Evolutionary conservation across 1,284 basidiomycete genomes (phyloP).

Genomic region (Ganoderma lingzhi): DNA sequence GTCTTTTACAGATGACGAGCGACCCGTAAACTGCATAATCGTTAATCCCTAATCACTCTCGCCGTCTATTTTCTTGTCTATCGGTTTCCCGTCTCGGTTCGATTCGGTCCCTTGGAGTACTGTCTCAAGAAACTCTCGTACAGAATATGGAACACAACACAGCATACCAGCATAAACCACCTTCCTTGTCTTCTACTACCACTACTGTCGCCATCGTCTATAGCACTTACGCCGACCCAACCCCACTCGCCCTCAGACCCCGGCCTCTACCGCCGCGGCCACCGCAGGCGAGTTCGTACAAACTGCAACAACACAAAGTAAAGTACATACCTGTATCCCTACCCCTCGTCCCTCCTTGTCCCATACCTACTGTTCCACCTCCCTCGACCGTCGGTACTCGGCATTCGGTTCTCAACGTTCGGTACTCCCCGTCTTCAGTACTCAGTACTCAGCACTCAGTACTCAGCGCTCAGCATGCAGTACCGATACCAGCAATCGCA

Average conservation of each 20-base stretch:
- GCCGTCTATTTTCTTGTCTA: neutral
- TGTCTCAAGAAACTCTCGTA: slow-evolving; percentile 2
- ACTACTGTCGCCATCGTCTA: neutral
- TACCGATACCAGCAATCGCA: neutral
- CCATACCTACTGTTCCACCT: slow-evolving; percentile 2
- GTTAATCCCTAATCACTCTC: slow-evolving; percentile 25
- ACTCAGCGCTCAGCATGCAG: neutral
- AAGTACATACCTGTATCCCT: slow-evolving; percentile 24
- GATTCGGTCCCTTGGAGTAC: neutral
- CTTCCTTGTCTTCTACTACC: slow-evolving; percentile 15
- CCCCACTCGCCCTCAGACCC: slow-evolving; percentile 1
- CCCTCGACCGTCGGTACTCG: slow-evolving; percentile 1
- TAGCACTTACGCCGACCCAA: neutral
- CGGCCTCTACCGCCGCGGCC: neutral
- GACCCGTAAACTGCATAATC: slow-evolving; percentile 30
- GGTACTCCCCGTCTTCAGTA: too few relatives aligned
- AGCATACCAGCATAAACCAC: slow-evolving; percentile 8
- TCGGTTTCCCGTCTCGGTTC: slow-evolving; percentile 2
- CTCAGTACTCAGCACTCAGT: neutral
- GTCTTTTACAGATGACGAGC: slow-evolving; percentile 24
- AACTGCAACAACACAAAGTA: slow-evolving; percentile 5
- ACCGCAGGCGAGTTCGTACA: neutral
- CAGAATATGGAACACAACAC: slow-evolving; percentile 4
- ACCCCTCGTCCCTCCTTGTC: slow-evolving; percentile 8
- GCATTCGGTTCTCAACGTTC: neutral